Conservation (phyloP, 805 yeast genomes). For the Hanseniaspora mollemarum region DNA sequence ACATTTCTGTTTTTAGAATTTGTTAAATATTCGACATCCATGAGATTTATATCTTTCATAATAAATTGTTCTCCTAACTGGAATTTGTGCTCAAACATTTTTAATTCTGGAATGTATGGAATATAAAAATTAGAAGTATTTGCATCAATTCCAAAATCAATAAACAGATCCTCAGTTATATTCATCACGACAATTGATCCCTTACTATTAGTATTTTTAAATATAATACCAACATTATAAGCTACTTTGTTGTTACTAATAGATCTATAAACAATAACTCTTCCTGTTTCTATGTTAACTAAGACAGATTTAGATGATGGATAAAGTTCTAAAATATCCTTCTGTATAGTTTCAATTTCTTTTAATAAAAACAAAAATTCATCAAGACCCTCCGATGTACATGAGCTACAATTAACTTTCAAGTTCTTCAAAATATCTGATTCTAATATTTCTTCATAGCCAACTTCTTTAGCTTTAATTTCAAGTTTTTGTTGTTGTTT, state of each 20-base stretch:
- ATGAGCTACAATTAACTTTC: slow-evolving; percentile 23
- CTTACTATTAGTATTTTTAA: slow-evolving; percentile 27
- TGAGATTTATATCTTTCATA: slow-evolving; percentile 25
- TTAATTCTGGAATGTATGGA: slow-evolving; percentile 8
- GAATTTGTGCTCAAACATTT: slow-evolving; percentile 9
- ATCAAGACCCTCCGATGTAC: slow-evolving; percentile 34
- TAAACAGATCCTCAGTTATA: slow-evolving; percentile 26
- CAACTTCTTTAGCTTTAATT: slow-evolving; percentile 20
- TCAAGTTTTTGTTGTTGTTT: slow-evolving; percentile 52
- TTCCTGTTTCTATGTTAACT: slow-evolving; percentile 41
- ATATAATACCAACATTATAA: slow-evolving; percentile 40
- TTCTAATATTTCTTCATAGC: slow-evolving; percentile 25
- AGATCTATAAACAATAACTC: slow-evolving; percentile 49
- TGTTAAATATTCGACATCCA: slow-evolving; percentile 27
- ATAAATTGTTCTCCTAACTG: slow-evolving; percentile 16
- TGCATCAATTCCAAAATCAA: slow-evolving; percentile 7
- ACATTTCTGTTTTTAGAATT: slow-evolving; percentile 1
- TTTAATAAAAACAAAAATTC: slow-evolving; percentile 36
- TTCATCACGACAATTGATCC: slow-evolving; percentile 24
- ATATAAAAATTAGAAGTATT: slow-evolving; percentile 5
- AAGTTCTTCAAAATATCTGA: slow-evolving; percentile 9
- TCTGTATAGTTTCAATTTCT: slow-evolving; percentile 37
- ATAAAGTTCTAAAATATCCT: slow-evolving; percentile 39
- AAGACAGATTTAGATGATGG: slow-evolving; percentile 39
- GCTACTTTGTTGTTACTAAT: slow-evolving; percentile 26